Percentiles rank a stretch among this genome's conserved stretches.
Conservation (phyloP, 1,139 yeast species). For the Yamadazyma dushanensis region DNA sequence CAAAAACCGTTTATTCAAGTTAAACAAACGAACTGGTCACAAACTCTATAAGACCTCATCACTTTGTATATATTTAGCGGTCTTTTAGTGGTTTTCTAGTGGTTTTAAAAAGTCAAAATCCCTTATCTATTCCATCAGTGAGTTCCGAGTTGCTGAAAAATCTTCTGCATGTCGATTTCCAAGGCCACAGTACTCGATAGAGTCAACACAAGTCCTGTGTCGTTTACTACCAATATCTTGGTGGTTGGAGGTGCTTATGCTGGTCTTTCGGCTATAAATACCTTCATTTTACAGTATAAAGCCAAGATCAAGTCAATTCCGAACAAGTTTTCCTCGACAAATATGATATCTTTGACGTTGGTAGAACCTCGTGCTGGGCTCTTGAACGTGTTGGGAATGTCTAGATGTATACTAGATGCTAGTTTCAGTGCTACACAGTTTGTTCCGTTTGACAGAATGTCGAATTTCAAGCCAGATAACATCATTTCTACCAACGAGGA, state of each 20-base stretch:
- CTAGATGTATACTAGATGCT: slow-evolving; percentile 46
- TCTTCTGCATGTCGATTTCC: slow-evolving; percentile 2
- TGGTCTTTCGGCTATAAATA: slow-evolving; percentile 45
- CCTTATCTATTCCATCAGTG: too few species aligned
- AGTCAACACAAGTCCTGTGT: slow-evolving; percentile 6
- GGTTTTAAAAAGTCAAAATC: too few species aligned
- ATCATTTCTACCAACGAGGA: slow-evolving; percentile 24
- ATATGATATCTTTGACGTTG: slow-evolving; percentile 32
- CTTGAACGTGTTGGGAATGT: slow-evolving; percentile 52
- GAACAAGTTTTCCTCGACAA: slow-evolving; percentile 8
- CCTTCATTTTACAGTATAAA: slow-evolving; percentile 32
- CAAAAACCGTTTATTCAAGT: too few species aligned
- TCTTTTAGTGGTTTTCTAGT: too few species aligned
- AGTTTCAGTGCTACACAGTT: slow-evolving; percentile 49
- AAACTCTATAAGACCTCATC: too few species aligned
- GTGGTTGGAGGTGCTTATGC: slow-evolving; percentile 56
- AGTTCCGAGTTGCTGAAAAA: too few species aligned
- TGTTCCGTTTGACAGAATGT: slow-evolving; percentile 30
- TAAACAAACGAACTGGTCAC: too few species aligned
- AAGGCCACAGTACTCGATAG: slow-evolving; percentile 8
- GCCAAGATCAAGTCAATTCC: slow-evolving; percentile 9
- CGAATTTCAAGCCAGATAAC: slow-evolving; percentile 31
- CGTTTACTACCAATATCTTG: slow-evolving; percentile 32
- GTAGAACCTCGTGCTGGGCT: slow-evolving; percentile 56
- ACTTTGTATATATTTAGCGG: too few species aligned